Percentiles rank a stretch among this genome's conserved stretches.
Evolutionary conservation across 805 yeast genomes (phyloP).

Genomic region (Lipomyces kockii): DNA sequence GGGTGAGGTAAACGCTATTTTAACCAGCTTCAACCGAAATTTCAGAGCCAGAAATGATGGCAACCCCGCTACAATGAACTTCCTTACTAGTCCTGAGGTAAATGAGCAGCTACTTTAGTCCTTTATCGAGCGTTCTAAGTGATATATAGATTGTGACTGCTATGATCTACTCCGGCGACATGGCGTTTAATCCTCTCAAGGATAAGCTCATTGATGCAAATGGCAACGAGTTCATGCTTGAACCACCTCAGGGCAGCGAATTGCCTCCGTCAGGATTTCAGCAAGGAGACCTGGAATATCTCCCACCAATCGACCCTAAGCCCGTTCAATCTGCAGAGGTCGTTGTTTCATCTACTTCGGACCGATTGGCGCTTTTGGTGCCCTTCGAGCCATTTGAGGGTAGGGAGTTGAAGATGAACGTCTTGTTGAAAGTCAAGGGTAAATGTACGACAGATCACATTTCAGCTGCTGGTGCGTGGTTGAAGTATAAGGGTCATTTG

Average conservation of each 20-base stretch:
- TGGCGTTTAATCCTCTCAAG: constrained; percentile 93
- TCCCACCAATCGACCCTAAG: constrained; percentile 89
- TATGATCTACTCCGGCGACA: constrained; percentile 93
- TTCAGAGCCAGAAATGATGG: constrained; percentile 98
- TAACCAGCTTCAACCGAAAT: constrained; percentile 97
- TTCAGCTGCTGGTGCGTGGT: constrained; percentile 99
- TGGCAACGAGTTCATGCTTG: constrained; percentile 87
- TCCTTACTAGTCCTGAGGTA: constrained; percentile 86
- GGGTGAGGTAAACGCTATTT: constrained; percentile 95
- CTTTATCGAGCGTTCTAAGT: not conserved
- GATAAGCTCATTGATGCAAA: constrained; percentile 85
- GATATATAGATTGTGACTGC: constrained; percentile 75
- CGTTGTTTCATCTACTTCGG: constrained; percentile 83
- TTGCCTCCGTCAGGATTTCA: constrained; percentile 90
- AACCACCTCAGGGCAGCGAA: constrained; percentile 88
- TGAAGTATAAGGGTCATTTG: constrained; percentile 99
- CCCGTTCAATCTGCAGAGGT: constrained; percentile 79
- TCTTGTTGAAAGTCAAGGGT: constrained; percentile 93
- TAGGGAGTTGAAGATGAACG: constrained; percentile 90
- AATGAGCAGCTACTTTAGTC: not conserved
- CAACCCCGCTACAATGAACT: constrained; percentile 96
- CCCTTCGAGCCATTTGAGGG: constrained; percentile 98
- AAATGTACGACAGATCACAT: constrained; percentile 99
- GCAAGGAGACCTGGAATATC: constrained; percentile 82
- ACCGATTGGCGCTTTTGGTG: constrained; percentile 91